Evolutionary conservation across 768 basidiomycete genomes (phyloP), one percentile per base, ranked within the genome.

Genomic region (Mycena haematopus): DNA sequence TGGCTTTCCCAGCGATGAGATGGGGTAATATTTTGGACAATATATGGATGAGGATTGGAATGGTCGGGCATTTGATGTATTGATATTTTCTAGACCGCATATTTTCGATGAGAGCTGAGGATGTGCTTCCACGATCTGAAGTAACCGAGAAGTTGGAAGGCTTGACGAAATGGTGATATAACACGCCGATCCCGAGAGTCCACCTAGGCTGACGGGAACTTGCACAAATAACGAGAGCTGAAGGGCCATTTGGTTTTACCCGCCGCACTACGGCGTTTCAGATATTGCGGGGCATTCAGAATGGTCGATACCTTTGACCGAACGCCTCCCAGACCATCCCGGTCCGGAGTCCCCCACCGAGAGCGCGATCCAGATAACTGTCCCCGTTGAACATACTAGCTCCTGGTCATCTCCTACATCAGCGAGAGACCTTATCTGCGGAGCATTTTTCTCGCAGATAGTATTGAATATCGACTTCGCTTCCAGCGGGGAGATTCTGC

Each of bases 171-270:
- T 88, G 15, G 90, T 90, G 64, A 96, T 76, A 75, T 92, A 95
- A 71, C 91, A 92, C 1, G 88, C 77, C 1, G 90, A 86, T 35
- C 90, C 92, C 11, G 71, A 78, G 29, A 90, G 73, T 22, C 89
- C 92, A 10, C 86, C 86, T 6, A 79, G 75, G 46, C 73, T 70
- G 49, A 22, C 69, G 24, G 91, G 86, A 0, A 92, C 80, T 72
- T 98, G 96, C 0, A 92, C 90, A 22, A 84, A 79, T 31, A 96
- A 78, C 4, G 93, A 86, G 21, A 94, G 82, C 67, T 96, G 95
- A 15, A 99, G 80, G 4, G 91, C 92, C 6, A 99, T 76, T 69
- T 99, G 95, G 95, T 95, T 77, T 99, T 99, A 40, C 97, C 97
- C 27, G 96, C 88, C 24, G 95, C 90, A 72, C 97, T 99, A 72